Evolutionary conservation across 352 stramenopile species (phyloP), one percentile per base, ranked within the genome.

Genomic region (Globisporangium ultimum): DNA sequence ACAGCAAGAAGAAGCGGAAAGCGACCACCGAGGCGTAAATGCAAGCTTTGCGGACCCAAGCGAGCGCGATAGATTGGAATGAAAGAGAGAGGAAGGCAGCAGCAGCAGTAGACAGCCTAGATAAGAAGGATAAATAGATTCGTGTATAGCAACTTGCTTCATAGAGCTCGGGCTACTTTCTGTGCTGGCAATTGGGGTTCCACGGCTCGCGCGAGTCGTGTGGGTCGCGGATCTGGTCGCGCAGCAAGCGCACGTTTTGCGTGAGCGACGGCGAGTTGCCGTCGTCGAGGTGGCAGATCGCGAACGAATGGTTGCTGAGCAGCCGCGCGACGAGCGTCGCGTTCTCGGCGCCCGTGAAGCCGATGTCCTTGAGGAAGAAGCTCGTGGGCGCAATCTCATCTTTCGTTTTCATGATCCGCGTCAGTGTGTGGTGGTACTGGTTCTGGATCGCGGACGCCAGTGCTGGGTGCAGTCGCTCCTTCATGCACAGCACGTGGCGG

Each of bases 261-360:
- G 87, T 95, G 34, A 96, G 78, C 43, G 71, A 62, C 0, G 82
- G 75, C 12, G 79, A 74, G 53, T 96, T 96, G 67, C 75, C 81
- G 55, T 95, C 78, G 49, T 85, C 68, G 46, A 95, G 72, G 54
- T 91, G 76, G 65, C 83, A 92, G 58, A 96, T 93, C 72, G 92
- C 68, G 66, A 89, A 96, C 24, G 84, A 68, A 43, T 86, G 76
- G 9, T 74, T 85, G 67, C 81, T 90, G 45, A 97, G 69, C 45
- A 97, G 71, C 49, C 78, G 73, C 34, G 76, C 60, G 20, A 91
- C 71, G 22, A 91, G 55, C 57, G 78, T 73, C 20, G 70, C 74
- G 64, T 88, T 89, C 68, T 89, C 79, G 28, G 78, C 78, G 40
- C 76, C 78, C 2, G 71, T 92, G n/a, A 86, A 73, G 2, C 84